phyloP scores from a whole-genome alignment of 495 filamentous ascomycete species.

The Neurospora tetrasperma region DNA sequence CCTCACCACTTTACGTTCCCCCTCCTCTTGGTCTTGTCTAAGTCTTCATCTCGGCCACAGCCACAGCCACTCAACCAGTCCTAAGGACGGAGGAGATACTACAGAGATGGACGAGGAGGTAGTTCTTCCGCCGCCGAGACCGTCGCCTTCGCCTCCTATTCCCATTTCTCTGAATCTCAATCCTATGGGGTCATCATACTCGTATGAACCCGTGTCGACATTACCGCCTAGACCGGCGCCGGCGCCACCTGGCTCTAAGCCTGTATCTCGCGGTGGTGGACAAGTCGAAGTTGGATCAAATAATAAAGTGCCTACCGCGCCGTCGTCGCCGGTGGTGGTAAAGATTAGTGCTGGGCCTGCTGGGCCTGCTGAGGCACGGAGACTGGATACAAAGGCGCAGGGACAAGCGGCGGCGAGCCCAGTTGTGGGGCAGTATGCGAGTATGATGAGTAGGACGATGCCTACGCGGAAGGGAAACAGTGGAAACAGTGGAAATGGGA shows the following conservation, averaged over 20 bases:
- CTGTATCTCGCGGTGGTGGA: too few relatives aligned
- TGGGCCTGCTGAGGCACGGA: not conserved
- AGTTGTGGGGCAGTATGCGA: not conserved
- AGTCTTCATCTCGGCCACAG: not conserved
- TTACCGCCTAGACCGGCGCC: not conserved
- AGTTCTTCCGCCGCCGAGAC: not conserved
- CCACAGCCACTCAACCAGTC: not conserved
- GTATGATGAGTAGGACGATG: not conserved
- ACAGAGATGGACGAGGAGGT: too few relatives aligned
- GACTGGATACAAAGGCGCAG: too few relatives aligned
- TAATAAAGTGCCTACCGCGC: not conserved
- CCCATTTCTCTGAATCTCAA: not conserved
- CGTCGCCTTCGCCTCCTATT: not conserved
- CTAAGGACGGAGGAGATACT: not conserved
- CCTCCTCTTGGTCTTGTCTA: not conserved
- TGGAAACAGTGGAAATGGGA: too few relatives aligned
- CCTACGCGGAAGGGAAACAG: not conserved
- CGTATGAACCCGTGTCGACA: not conserved
- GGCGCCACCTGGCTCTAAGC: too few relatives aligned
- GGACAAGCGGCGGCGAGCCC: not conserved
- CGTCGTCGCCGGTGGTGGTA: not conserved
- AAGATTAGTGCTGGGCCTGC: not conserved
- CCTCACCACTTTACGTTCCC: not conserved
- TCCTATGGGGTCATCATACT: not conserved
- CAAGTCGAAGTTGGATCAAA: not conserved